Percentiles rank a stretch among this genome's conserved stretches.
Evolutionary conservation across 345 rosid species (phyloP).

Genomic region (Pistacia vera): DNA sequence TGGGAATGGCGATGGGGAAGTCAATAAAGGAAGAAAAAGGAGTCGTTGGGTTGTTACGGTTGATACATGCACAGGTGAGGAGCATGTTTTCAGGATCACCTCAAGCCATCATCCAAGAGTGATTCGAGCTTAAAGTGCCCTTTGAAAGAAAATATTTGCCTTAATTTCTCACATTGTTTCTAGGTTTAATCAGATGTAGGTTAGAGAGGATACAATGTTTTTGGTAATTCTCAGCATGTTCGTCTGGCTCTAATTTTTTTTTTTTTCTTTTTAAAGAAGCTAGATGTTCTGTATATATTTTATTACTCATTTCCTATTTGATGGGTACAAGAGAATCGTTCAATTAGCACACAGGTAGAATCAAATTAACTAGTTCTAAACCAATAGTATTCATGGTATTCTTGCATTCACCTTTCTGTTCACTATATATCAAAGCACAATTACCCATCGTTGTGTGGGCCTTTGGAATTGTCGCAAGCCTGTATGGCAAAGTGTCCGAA

Average conservation of each 20-base stretch:
- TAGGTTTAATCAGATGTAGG: background rate
- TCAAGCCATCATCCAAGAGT: constrained; percentile 4
- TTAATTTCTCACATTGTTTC: background rate
- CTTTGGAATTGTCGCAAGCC: too few species aligned
- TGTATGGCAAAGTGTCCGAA: too few species aligned
- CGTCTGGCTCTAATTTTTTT: background rate
- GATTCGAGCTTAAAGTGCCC: constrained; percentile 20
- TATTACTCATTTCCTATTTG: too few species aligned
- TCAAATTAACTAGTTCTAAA: too few species aligned
- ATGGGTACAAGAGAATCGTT: too few species aligned
- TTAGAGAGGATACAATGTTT: background rate
- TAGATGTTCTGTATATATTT: background rate
- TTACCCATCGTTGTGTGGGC: too few species aligned
- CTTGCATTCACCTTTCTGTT: too few species aligned
- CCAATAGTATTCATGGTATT: too few species aligned
- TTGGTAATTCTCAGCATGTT: too few species aligned
- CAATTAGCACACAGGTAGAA: too few species aligned
- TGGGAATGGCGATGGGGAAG: background rate
- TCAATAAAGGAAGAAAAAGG: constrained; percentile 15
- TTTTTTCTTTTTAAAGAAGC: background rate
- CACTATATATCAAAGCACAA: too few species aligned
- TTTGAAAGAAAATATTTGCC: background rate
- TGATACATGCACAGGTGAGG: constrained; percentile 54
- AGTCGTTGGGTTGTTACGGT: constrained; percentile 53
- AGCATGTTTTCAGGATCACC: constrained; percentile 51